These are phyloP conservation scores for Nakataea oryzae DNA, from an alignment of 2,329 filamentous ascomycete species.

Conservation along the genomic window DNA sequence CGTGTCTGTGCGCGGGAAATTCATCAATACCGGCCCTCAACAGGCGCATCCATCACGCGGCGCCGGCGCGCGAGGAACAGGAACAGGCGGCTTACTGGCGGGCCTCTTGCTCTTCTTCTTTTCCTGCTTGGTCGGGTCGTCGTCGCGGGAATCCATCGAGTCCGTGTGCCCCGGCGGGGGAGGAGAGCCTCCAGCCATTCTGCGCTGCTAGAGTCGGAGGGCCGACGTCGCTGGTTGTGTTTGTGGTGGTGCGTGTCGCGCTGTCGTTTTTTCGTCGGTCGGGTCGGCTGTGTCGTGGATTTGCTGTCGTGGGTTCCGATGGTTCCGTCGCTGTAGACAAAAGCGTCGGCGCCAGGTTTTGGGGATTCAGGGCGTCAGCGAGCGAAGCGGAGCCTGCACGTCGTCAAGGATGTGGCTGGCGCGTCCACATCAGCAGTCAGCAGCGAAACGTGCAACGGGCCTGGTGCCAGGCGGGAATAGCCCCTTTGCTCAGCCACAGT, in stretches of 20 bases:
- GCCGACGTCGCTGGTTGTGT: neutral
- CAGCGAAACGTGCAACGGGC: neutral
- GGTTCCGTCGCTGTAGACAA: neutral
- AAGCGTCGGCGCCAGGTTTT: neutral
- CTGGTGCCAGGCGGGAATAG: neutral
- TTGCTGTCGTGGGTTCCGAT: neutral
- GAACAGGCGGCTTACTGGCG: constrained; percentile 54
- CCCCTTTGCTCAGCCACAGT: neutral
- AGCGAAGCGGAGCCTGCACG: neutral
- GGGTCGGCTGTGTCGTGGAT: neutral
- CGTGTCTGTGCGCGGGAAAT: constrained; percentile 51
- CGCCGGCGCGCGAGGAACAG: constrained; percentile 2
- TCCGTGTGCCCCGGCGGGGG: constrained; percentile 34
- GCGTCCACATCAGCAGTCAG: neutral
- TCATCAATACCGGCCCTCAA: constrained; percentile 2
- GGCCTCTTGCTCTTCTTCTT: constrained; percentile 82
- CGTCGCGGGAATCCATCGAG: constrained; percentile 45
- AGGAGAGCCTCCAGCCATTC: constrained; percentile 35
- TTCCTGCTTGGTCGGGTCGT: constrained; percentile 34
- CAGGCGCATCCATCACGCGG: neutral
- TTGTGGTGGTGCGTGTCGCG: neutral
- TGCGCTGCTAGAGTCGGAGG: constrained; percentile 7
- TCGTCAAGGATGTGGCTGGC: neutral
- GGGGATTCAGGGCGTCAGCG: neutral
- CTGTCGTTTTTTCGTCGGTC: neutral